Evolutionary conservation across 2,329 filamentous ascomycete species (phyloP), one percentile per base, ranked within the genome.

Genomic region (Fusarium sp.): DNA sequence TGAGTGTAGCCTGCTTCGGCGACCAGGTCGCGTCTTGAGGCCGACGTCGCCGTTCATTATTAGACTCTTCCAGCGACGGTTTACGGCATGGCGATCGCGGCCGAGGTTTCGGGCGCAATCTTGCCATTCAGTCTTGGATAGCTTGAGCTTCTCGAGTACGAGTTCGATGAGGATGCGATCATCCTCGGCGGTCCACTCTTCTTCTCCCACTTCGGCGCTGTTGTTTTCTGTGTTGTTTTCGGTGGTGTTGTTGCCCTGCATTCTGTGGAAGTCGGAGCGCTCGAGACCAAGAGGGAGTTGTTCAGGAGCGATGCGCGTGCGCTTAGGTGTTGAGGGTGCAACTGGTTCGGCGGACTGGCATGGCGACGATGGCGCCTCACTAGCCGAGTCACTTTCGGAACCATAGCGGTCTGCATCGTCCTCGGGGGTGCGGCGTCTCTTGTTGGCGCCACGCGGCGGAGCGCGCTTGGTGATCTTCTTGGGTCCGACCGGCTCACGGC

Each of bases 81-180:
- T 88, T 54, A 92, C 84, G 68, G 86, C 88, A 67, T 86, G 84
- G 61, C 88, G 85, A 81, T 92, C 90, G 76, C 88, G 90, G 70
- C 91, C 91, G 9, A 93, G 84, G 74, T 86, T 90, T 68, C 90
- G 86, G 50, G 91, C 91, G 80, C 91, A 92, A 79, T 93, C 91
- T 68, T 91, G 89, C 91, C 91, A 92, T 67, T 93, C 90, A 60
- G 87, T 85, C 81, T 90, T 91, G 75, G 87, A 88, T 25, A 93
- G 85, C 81, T 88, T 89, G 65, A 93, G 85, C 83, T 92, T 92
- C 79, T 91, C 90, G 7, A 93, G 84, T 42, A 93, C 90, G 20
- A 93, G 85, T 81, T 92, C 90, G n/a, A 93, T 89, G 2, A 93
- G 84, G 66, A 91, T 85, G 66, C 90, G 86, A 79, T 93, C 91